phyloP scores from a whole-genome alignment of 2,329 filamentous ascomycete genomes.

The Fusarium gaditjirri region DNA sequence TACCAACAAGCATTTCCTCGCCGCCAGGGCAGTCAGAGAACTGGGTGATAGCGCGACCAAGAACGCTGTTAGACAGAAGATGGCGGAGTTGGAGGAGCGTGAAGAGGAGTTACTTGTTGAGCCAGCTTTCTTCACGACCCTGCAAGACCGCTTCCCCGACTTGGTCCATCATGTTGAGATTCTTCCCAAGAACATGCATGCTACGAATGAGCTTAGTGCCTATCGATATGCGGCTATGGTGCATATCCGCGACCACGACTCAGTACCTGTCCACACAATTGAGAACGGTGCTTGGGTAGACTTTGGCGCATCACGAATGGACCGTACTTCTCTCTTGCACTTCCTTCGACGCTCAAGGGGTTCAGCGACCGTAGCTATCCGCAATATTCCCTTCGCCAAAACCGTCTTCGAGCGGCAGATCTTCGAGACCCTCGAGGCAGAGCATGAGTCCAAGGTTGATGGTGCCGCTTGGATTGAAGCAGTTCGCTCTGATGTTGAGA shows the following conservation, averaged over 20 bases:
- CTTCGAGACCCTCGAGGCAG: background rate
- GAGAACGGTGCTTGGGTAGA: background rate
- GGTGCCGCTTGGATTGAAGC: background rate
- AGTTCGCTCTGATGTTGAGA: background rate
- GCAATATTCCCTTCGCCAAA: background rate
- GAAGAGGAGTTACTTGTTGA: constrained; percentile 42
- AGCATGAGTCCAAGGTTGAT: background rate
- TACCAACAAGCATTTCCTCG: constrained; percentile 28
- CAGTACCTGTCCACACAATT: background rate
- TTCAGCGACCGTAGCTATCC: fast-evolving
- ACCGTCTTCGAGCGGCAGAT: background rate
- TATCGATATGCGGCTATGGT: background rate
- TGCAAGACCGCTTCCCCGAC: background rate
- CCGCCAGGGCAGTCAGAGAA: background rate
- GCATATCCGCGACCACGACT: fast-evolving
- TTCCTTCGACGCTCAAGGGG: background rate
- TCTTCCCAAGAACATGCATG: background rate
- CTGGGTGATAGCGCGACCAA: constrained; percentile 7
- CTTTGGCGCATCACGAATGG: background rate
- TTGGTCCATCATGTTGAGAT: background rate
- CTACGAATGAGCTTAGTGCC: background rate
- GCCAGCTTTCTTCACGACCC: constrained; percentile 40
- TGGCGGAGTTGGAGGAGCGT: constrained; percentile 14
- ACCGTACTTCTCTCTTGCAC: background rate
- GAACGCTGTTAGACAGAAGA: constrained; percentile 1